These are phyloP conservation scores for Fusarium humuli DNA, from an alignment of 2,329 filamentous ascomycete species.

Conservation along the genomic window DNA sequence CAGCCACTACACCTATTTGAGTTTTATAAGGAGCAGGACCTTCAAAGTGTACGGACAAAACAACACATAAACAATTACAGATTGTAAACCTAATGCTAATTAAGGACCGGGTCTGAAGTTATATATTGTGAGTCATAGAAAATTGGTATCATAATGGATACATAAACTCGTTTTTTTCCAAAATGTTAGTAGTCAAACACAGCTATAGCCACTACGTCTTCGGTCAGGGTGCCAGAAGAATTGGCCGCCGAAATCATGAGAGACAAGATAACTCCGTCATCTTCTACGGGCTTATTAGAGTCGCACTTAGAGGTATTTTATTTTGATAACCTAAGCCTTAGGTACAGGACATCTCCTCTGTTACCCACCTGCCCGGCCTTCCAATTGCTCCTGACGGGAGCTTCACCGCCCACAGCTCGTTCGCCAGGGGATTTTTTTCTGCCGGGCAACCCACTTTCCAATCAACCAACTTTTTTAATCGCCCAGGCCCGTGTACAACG, in stretches of 20 bases:
- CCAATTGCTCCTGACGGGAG: background rate
- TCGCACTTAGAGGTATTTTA: no score
- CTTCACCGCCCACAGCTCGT: constrained; percentile 40
- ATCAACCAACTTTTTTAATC: constrained; percentile 44
- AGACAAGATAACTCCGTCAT: background rate
- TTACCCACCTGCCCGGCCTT: background rate
- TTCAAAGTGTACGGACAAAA: background rate
- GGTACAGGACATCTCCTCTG: no score
- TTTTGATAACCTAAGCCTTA: no score
- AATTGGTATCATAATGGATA: background rate
- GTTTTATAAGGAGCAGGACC: background rate
- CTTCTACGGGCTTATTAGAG: no score
- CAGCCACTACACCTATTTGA: constrained; percentile 17
- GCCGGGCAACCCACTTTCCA: constrained; percentile 45
- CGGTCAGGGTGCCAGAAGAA: background rate
- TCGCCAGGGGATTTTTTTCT: constrained; percentile 44
- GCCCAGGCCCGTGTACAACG: constrained; percentile 35
- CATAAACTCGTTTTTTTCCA: background rate
- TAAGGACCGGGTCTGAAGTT: rapidly evolving
- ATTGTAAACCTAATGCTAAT: background rate
- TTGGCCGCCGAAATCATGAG: background rate
- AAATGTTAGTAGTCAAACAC: background rate
- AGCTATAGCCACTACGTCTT: background rate
- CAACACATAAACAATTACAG: background rate
- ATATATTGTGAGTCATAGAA: background rate